These are phyloP conservation scores for Geranium incanum DNA, from an alignment of 441 rosid genomes.

Conservation along the genomic window DNA sequence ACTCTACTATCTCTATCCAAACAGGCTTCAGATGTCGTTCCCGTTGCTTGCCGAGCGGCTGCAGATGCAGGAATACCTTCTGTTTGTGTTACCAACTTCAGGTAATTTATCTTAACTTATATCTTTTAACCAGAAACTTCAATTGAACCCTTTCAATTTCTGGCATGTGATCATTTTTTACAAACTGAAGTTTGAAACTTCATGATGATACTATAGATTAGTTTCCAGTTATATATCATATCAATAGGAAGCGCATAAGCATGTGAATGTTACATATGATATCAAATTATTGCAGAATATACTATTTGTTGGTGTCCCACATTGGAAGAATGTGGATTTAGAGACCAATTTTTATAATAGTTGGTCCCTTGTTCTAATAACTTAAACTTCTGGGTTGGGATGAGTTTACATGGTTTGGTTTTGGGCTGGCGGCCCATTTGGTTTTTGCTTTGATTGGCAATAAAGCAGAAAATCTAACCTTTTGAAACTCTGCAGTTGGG, in stretches of 20 bases:
- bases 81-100: constrained; percentile 95
- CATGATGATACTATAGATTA: background rate
- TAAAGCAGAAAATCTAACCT: too few species aligned
- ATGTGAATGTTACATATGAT: background rate
- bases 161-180: constrained; percentile 1
- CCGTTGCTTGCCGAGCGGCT: constrained; percentile 98
- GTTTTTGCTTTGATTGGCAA: too few species aligned
- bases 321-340: too few species aligned
- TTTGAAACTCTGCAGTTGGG: constrained; percentile 61
- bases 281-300: background rate
- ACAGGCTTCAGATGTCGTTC: constrained; percentile 98
- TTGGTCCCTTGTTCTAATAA: too few species aligned
- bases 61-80: constrained; percentile 99
- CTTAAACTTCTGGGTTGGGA: too few species aligned
- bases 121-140: background rate
- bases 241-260: background rate
- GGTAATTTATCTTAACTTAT: constrained; percentile 33
- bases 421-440: too few species aligned
- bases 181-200: background rate
- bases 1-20: constrained; percentile 8
- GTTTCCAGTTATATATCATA: background rate
- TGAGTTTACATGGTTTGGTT: too few species aligned
- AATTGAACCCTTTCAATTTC: background rate
- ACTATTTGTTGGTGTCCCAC: background rate
- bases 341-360: too few species aligned